phyloP scores from a whole-genome alignment of 345 rosid species.

The Populus deltoides region DNA sequence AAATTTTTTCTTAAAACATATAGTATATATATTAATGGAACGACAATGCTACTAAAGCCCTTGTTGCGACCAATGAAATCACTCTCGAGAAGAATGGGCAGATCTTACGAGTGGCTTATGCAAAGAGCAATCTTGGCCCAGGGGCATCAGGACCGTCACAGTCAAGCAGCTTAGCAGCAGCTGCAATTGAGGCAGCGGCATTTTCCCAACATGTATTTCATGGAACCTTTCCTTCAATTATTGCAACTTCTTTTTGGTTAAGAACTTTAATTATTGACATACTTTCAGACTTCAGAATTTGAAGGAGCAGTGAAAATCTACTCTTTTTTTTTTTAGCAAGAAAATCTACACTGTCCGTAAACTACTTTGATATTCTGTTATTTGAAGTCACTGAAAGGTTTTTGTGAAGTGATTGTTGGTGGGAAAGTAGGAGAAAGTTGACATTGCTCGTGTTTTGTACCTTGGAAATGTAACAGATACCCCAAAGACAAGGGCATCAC shows the following conservation, averaged over 20 bases:
- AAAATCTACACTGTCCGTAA: background rate
- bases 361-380: background rate
- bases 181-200: conserved; percentile 97
- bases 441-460: background rate
- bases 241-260: background rate
- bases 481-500: background rate
- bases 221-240: background rate
- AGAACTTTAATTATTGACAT: background rate
- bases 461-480: background rate
- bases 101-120: conserved; percentile 87
- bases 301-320: background rate
- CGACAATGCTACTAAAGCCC: conserved; percentile 88
- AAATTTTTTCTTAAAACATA: too few relatives aligned
- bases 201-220: conserved; percentile 84
- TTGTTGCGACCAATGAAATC: conserved; percentile 81
- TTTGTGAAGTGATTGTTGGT: background rate
- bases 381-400: background rate
- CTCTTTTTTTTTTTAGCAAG: background rate
- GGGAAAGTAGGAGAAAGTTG: background rate
- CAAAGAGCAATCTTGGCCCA: conserved; percentile 89
- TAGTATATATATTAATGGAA: conserved; percentile 27
- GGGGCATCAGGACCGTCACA: conserved; percentile 68
- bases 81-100: conserved; percentile 92
- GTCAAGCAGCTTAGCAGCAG: conserved; percentile 95
- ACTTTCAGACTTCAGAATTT: background rate